A percentile compares a stretch with the other conserved stretches of the same genome.
Evolutionary conservation across 352 stramenopile species (phyloP).

Genomic region (Pythium coloratum): DNA sequence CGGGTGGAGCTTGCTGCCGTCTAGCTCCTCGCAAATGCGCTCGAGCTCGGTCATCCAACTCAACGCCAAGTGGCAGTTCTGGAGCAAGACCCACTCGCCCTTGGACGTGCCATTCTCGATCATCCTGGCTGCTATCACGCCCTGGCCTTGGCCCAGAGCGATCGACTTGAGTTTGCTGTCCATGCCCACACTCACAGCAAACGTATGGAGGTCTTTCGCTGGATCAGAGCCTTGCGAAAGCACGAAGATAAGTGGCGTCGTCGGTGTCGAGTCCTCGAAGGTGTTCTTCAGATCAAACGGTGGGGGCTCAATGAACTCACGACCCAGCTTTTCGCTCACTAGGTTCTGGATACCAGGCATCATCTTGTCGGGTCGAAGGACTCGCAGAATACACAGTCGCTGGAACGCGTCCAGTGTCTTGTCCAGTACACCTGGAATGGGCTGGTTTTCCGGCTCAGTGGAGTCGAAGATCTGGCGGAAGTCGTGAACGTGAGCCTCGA

Average conservation of each 20-base stretch:
- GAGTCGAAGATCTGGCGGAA: conserved; percentile 84
- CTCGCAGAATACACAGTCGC: conserved; percentile 76
- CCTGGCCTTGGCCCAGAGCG: conserved; percentile 93
- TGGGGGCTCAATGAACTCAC: conserved; percentile 90
- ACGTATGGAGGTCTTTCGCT: conserved; percentile 91
- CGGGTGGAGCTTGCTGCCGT: conserved; percentile 74
- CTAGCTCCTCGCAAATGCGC: conserved; percentile 92
- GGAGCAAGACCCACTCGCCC: conserved; percentile 94
- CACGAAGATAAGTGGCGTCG: conserved; percentile 93
- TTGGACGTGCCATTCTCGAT: conserved; percentile 87
- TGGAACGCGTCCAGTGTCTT: conserved; percentile 78
- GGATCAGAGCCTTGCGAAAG: conserved; percentile 93
- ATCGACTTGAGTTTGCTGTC: conserved; percentile 92
- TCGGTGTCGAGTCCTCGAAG: conserved; percentile 88
- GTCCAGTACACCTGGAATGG: conserved; percentile 59
- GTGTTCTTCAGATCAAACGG: conserved; percentile 90
- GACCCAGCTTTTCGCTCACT: conserved; percentile 83
- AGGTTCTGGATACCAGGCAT: conserved; percentile 90
- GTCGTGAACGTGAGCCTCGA: conserved; percentile 46
- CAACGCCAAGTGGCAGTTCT: conserved; percentile 95
- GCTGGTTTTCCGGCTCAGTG: conserved; percentile 72
- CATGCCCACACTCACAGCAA: conserved; percentile 85
- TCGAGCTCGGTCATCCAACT: conserved; percentile 96
- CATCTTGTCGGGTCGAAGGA: conserved; percentile 82
- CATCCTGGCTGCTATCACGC: conserved; percentile 87